Evolutionary conservation across 164 flowering plant species (phyloP).

Genomic region (Vitis vinifera): ASM3070453v1 NC_081807.1:19250001-19250500

Average conservation of each 20-base stretch:
- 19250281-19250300: background rate
- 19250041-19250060: background rate
- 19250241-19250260: conserved; percentile 13
- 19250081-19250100: background rate
- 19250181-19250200: background rate
- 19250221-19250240: conserved; percentile 12
- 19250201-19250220: background rate
- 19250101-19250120: background rate
- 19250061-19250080: conserved; percentile 2
- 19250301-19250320: background rate
- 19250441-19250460: conserved; percentile 1
- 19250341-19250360: background rate
- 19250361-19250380: background rate
- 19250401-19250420: background rate
- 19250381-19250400: background rate
- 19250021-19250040: background rate
- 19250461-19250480: conserved; percentile 12
- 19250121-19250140: background rate
- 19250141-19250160: conserved; percentile 13
- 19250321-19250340: background rate
- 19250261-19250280: conserved; percentile 23
- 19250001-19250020: conserved; percentile 8
- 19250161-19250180: conserved; percentile 11
- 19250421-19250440: background rate
- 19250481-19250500: background rate